Conservation (phyloP, 139 green algal genomes). For the Tetradesmus lagerheimii region DNA sequence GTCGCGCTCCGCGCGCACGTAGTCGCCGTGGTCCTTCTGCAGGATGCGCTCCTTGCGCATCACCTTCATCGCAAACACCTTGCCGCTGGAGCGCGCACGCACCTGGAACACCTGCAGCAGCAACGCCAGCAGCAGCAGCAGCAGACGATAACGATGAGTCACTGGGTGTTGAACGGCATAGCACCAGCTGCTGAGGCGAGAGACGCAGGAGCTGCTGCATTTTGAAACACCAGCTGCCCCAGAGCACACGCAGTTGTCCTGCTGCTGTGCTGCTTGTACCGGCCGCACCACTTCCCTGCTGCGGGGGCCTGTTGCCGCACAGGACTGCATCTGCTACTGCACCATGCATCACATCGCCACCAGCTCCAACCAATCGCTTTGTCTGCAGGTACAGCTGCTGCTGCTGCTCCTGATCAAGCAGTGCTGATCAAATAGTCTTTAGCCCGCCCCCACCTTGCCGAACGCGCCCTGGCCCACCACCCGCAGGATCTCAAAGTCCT, state of each 20-base stretch:
- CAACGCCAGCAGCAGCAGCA: neutral
- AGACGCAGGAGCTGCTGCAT: too few species aligned
- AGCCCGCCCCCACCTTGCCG: constrained; percentile 83
- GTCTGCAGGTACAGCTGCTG: neutral
- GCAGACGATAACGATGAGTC: neutral
- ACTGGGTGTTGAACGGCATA: neutral
- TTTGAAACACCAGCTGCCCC: neutral
- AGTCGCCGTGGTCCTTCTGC: constrained; percentile 91
- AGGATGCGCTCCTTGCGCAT: constrained; percentile 92
- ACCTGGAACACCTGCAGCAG: constrained; percentile 82
- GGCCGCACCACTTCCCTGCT: neutral
- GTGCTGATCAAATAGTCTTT: too few species aligned
- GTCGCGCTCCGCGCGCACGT: constrained; percentile 92
- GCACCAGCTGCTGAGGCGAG: too few species aligned
- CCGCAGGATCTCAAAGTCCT: constrained; percentile 94
- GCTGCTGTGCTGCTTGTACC: neutral
- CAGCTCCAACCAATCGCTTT: too few species aligned
- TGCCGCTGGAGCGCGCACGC: constrained; percentile 67
- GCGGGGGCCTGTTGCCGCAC: too few species aligned
- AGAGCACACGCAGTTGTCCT: too few species aligned
- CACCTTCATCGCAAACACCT: constrained; percentile 98
- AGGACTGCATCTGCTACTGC: too few species aligned
- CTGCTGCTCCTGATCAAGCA: neutral
- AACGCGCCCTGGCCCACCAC: constrained; percentile 98
- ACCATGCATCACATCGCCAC: too few species aligned